A percentile compares a stretch with the other conserved stretches of the same genome.
These are phyloP conservation scores for Pleurotus salmoneostramineus DNA, from an alignment of 768 basidiomycete genomes.

Conservation along the genomic window DNA sequence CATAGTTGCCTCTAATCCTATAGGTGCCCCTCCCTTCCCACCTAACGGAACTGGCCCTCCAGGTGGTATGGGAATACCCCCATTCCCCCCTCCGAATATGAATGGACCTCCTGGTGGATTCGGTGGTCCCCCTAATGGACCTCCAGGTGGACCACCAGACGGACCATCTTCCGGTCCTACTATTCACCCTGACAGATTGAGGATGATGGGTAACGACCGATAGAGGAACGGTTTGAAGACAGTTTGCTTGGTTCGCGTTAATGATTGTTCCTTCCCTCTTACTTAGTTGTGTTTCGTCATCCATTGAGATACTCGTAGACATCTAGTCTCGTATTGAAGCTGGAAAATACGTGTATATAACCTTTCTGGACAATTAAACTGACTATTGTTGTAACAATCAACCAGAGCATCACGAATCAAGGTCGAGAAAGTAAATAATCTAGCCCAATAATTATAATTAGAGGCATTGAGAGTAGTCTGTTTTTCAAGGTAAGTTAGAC, in stretches of 20 bases:
- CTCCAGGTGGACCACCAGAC: constrained; percentile 24
- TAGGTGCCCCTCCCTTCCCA: constrained; percentile 50
- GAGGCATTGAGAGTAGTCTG: constrained; percentile 4
- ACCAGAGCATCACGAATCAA: neutral
- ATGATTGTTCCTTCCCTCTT: no score
- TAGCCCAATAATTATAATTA: neutral
- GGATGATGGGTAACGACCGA: constrained; percentile 59
- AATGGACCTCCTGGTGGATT: constrained; percentile 24
- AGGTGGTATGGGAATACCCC: constrained; percentile 38
- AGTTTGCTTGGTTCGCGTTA: no score
- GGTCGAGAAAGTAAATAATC: neutral
- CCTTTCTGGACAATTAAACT: no score
- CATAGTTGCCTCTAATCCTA: neutral
- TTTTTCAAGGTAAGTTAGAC: neutral
- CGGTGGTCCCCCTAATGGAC: constrained; percentile 28
- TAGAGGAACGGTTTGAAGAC: neutral
- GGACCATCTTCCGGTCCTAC: constrained; percentile 38
- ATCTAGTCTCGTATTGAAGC: no score
- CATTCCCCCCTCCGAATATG: constrained; percentile 38
- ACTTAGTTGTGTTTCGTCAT: no score
- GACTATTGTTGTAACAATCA: neutral
- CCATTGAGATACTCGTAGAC: no score
- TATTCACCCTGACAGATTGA: constrained; percentile 82
- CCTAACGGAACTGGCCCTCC: constrained; percentile 36
- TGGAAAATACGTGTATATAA: no score